Percentiles rank a stretch among this genome's conserved stretches.
Evolutionary conservation across 805 yeast species (phyloP).

Genomic region (Myxozyma sirexii): DNA sequence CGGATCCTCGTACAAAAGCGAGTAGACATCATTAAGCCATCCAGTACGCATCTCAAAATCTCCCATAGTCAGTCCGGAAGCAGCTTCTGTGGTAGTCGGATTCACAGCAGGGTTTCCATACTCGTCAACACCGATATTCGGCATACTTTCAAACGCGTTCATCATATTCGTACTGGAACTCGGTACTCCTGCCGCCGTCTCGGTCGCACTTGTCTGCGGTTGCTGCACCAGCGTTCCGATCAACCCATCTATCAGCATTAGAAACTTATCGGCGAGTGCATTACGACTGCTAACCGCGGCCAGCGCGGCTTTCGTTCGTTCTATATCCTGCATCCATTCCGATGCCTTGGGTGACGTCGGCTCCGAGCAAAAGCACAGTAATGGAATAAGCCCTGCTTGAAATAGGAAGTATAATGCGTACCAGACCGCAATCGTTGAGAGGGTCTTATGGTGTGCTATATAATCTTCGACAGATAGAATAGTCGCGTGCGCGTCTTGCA

Average conservation of each 20-base stretch:
- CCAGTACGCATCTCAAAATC: conserved; percentile 32
- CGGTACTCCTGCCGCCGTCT: not conserved
- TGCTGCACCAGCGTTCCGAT: conserved; percentile 31
- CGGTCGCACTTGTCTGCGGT: not conserved
- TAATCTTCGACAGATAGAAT: conserved; percentile 50
- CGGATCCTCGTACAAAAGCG: conserved; percentile 31
- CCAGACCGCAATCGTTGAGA: conserved; percentile 60
- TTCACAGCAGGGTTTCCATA: not conserved
- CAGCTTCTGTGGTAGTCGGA: not conserved
- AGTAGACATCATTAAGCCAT: conserved; percentile 33
- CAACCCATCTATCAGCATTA: conserved; percentile 51
- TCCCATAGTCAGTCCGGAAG: conserved; percentile 12
- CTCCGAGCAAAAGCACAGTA: conserved; percentile 57
- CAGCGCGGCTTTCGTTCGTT: conserved; percentile 48
- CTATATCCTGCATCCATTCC: conserved; percentile 51
- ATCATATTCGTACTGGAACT: not conserved
- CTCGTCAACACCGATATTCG: not conserved
- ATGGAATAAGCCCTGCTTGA: conserved; percentile 64
- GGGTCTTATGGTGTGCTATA: conserved; percentile 37
- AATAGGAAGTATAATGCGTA: conserved; percentile 64
- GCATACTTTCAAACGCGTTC: not conserved
- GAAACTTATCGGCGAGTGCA: conserved; percentile 51
- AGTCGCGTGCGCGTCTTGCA: conserved; percentile 56
- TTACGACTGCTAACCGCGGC: conserved; percentile 47
- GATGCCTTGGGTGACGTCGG: conserved; percentile 50